Evolutionary conservation across 169 alveolate genomes (phyloP).

Genomic region (Cryptosporidium parvum): DNA sequence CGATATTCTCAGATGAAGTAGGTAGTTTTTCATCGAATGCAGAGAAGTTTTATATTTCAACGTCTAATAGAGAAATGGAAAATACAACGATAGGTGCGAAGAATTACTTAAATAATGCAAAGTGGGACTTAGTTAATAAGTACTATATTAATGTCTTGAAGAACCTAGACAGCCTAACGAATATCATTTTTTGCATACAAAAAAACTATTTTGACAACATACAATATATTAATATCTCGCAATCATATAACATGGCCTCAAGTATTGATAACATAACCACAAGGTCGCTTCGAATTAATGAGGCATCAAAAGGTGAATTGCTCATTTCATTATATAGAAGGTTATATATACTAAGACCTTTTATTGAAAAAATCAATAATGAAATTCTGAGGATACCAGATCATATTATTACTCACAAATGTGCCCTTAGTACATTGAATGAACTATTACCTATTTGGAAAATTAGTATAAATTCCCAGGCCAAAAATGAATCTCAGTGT

Average conservation of each 20-base stretch:
- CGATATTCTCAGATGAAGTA: slow-evolving; percentile 30
- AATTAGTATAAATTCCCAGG: neutral
- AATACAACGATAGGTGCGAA: neutral
- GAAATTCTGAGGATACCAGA: neutral
- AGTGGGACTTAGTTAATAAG: slow-evolving; percentile 27
- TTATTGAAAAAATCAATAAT: neutral
- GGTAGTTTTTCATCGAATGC: slow-evolving; percentile 58
- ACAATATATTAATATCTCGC: slow-evolving; percentile 50
- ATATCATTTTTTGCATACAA: slow-evolving; percentile 50
- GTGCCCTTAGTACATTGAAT: slow-evolving; percentile 1
- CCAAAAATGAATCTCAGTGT: neutral
- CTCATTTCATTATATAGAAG: slow-evolving; percentile 31
- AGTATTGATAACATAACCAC: neutral
- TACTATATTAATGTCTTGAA: neutral
- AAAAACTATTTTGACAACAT: slow-evolving; percentile 50
- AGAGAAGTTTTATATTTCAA: slow-evolving; percentile 43
- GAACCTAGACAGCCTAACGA: slow-evolving; percentile 32
- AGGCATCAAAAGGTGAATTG: slow-evolving; percentile 59
- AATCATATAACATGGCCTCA: slow-evolving; percentile 25
- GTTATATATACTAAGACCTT: slow-evolving; percentile 38
- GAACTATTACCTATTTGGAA: slow-evolving; percentile 63
- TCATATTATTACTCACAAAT: slow-evolving; percentile 13
- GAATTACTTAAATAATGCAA: neutral
- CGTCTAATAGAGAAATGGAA: slow-evolving; percentile 43
- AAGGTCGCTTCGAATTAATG: slow-evolving; percentile 30